Conservation (phyloP, 2,329 filamentous ascomycete genomes). For the Aureobasidium sp. region DNA sequence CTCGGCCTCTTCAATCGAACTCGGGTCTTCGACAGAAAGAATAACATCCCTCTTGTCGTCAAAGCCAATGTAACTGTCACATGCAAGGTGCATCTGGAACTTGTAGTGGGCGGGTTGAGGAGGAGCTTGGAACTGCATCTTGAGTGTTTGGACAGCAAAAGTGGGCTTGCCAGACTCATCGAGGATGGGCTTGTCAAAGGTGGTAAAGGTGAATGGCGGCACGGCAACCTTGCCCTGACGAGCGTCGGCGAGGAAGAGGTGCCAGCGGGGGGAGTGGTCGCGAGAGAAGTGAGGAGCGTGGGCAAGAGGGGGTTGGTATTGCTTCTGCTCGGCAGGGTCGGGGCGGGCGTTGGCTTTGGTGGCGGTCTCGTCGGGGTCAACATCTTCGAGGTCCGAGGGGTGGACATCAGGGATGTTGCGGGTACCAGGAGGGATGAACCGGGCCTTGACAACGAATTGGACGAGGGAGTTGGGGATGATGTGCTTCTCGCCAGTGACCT, state of each 20-base stretch:
- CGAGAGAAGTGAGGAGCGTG: constrained; percentile 85
- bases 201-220: constrained; percentile 88
- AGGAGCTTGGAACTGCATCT: constrained; percentile 93
- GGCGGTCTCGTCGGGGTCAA: constrained; percentile 89
- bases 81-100: constrained; percentile 88
- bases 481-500: constrained; percentile 88
- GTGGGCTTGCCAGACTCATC: constrained; percentile 75
- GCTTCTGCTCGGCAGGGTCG: constrained; percentile 54
- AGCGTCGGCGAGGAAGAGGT: constrained; percentile 87
- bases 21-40: constrained; percentile 79
- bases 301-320: constrained; percentile 72
- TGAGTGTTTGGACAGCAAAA: constrained; percentile 90
- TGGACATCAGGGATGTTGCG: constrained; percentile 65
- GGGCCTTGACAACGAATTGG: constrained; percentile 88
- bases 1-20: constrained; percentile 67
- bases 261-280: constrained; percentile 84
- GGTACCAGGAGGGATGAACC: constrained; percentile 81
- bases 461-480: constrained; percentile 90
- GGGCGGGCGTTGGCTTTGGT: constrained; percentile 66
- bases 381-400: constrained; percentile 74
- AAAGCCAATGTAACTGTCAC: constrained; percentile 90
- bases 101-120: constrained; percentile 88
- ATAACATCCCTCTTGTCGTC: constrained; percentile 89
- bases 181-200: constrained; percentile 84
- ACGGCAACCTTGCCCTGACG: constrained; percentile 96